Evolutionary conservation across 1,139 yeast genomes (phyloP), one percentile per base, ranked within the genome.

Genomic region (Pichia sp.): DNA sequence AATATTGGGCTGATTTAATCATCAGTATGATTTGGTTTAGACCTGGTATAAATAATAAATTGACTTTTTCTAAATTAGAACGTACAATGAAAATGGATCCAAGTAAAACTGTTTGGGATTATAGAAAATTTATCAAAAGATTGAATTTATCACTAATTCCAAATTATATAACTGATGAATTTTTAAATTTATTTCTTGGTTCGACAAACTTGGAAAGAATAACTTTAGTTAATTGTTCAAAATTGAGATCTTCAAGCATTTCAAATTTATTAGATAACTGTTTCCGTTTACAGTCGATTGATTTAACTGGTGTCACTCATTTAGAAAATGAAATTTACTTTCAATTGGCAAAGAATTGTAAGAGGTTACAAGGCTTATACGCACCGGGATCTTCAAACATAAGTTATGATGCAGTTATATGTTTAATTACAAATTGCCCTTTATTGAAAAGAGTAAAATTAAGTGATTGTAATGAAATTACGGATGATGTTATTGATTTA

Each of bases 21-120:
- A 80, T 89, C 18, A 96, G 88, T 61, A 74, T 85, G 48, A 71
- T 90, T 39, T 90, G 97, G 95, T 86, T 87, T 63, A 77, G 97
- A 53, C 97, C 97, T 1, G 83, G 82, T 53, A 84, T 78, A 69
- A 85, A 75, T 61, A 78, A 75, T 57, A 78, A 73, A 55, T 57
- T 64, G 3, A 77, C 80, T 36, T 75, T 66, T 43, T 63, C 58
- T 35, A 73, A 77, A 49, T 75, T 84, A 46, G 72, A 74, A 53
- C 66, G 69, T 40, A 76, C 83, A 32, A 80, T 84, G 83, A 70
- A 66, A 46, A 58, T 74, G 29, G 73, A 78, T 25, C 69, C 77
- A 33, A 55, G 55, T 0, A 58, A 67, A 35, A 83, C 90, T 0
- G 74, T 75, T 52, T 83, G 88, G 81, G 79, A 83, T 59, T 90